phyloP scores from a whole-genome alignment of 139 green algal species.

The Chlorella sp. region DNA sequence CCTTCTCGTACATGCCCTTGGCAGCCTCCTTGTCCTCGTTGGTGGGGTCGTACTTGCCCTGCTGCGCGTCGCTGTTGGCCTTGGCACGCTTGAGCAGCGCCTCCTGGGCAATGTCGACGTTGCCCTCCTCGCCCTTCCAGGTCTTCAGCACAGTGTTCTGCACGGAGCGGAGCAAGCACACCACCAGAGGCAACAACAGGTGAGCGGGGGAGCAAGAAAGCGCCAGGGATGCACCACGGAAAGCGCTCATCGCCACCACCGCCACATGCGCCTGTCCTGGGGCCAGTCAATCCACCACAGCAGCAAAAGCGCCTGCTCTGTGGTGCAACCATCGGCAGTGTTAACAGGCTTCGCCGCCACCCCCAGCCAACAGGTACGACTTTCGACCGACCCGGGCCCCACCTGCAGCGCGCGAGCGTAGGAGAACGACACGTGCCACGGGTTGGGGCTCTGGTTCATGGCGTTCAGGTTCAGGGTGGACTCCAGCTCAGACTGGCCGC shows the following conservation, averaged over 20 bases:
- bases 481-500: constrained; percentile 99
- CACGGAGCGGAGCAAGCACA: constrained; percentile 45
- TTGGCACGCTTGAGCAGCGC: constrained; percentile 92
- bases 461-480: constrained; percentile 99
- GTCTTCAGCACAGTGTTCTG: constrained; percentile 88
- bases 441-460: constrained; percentile 99
- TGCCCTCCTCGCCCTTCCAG: constrained; percentile 93
- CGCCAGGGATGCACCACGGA: not conserved
- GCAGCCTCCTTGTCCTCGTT: constrained; percentile 59
- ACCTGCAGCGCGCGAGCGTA: constrained; percentile 95
- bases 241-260: not conserved
- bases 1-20: constrained; percentile 94
- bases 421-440: constrained; percentile 99
- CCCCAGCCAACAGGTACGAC: not conserved
- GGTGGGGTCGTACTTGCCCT: constrained; percentile 93
- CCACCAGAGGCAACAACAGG: not conserved
- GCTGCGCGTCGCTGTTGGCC: constrained; percentile 96
- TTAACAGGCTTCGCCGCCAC: too few relatives aligned
- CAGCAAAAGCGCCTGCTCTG: too few relatives aligned
- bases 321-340: too few relatives aligned
- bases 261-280: not conserved
- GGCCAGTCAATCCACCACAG: too few relatives aligned
- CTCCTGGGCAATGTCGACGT: constrained; percentile 88
- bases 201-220: not conserved
- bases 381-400: not conserved